Base-by-base conservation (phyloP, 163 green algal genomes). In the Scenedesmus sp. region DNA sequence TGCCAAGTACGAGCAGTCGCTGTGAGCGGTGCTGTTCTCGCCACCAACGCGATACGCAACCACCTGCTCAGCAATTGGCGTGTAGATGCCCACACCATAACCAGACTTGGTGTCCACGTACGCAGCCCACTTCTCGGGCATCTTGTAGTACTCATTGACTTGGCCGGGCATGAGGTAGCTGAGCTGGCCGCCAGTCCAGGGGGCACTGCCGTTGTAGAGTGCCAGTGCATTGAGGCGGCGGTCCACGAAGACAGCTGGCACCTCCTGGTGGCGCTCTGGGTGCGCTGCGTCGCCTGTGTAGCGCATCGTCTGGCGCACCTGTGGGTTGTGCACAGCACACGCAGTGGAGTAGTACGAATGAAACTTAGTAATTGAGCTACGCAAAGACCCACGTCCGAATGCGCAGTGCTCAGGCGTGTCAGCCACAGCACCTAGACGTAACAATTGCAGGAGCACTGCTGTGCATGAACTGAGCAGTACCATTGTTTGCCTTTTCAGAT, bases 241-340 rank as follows among this genome's bases (percentile, higher is more conserved):
- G 88, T 92, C 49, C 10, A 83, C 88, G 81, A 92, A 92, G 16
- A 92, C 81, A 20, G 88, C 88, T 13, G 88, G 88, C 44, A 92
- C 40, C 68, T 92, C 88, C 35, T 92, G 88, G 26, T 88, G 59
- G 3, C 44, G 46, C 46, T 59, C 24, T 26, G 81, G 88, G 49
- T 92, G 88, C 20, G 43, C 22, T 24, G 26, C 61, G 18, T 37
- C 33, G 35, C 88, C 88, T 6, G 65, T 88, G 68, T 92, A 92
- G 3, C 49, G 49, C 88, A 92, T 92, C 0, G 59, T 89, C 13
- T 82, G 81, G 42, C 70, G 72, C 24, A 90, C 68, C 85, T 90
- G 85, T 42, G 24, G 10, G 24, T n/a, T 20, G n/a, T n/a, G n/a
- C n/a, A n/a, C n/a, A n/a, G n/a, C n/a, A n/a, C n/a, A n/a, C 7